Base-by-base conservation (phyloP, 2,329 filamentous ascomycete genomes). In the Xylariales sp. region DNA sequence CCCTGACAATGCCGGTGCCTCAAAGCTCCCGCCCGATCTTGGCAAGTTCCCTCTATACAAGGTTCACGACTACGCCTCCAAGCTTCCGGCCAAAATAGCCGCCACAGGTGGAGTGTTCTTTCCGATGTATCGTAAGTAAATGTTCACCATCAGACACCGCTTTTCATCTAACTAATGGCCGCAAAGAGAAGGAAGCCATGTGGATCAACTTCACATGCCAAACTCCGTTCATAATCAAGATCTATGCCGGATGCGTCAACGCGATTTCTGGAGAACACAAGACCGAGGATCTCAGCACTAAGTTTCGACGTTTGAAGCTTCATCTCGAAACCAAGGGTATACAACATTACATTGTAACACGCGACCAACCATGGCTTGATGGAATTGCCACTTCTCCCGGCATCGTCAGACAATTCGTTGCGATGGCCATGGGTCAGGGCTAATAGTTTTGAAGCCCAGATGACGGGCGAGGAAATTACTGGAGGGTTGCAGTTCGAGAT, bases 351-450 rank as follows among this genome's bases (percentile, higher is more conserved):
- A 35, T 70, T 7, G 60, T 69, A 3, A 47, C 58, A 1, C 64
- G 63, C 3, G 5, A 43, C 0, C 66, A 70, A 42, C 40, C 20
- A 3, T 69, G 62, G 65, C 51, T 71, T 1, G 65, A 70, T 45
- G 66, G 65, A 2, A 57, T 68, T 19, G 64, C 59, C 0, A 48
- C 49, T 7, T 43, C 50, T 0, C 50, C 63, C n/a, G 64, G 65
- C 4, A 51, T 53, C 1, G 65, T 73, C 5, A 59, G 64, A 9
- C 71, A 75, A 43, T 74, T 75, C 43, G 66, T 73, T 2, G 68
- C 70, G 1, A 68, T 70, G 61, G 63, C 67, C 0, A 46, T 63
- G 18, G 63, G 63, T n/a, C 1, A 54, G 52, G 10, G 66, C 66
- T 1, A 68, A 70, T 38, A 63, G 63, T 0, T 59, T 73, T 4